Base-by-base conservation (phyloP, 441 rosid species). In the Flueggea neowawraea region DNA sequence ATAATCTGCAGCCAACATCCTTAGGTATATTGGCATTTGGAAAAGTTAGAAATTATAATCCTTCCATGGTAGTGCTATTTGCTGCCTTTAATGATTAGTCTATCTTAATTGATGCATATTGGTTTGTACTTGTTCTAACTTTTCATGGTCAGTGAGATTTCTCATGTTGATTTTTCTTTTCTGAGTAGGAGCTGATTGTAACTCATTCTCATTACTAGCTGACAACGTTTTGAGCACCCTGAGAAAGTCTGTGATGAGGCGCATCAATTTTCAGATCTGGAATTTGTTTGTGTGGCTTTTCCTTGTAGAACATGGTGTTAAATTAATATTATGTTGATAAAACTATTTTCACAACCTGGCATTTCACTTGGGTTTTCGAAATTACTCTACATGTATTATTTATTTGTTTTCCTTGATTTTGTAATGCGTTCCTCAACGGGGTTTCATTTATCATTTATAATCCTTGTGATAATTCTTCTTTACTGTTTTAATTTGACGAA, bases 221-320 rank as follows among this genome's bases (percentile, higher is more conserved):
- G 82, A 78, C 77, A 78, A 64, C 71, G 95, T 94, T 64, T 66
- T 94, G 63, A 66, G 12, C 62, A 85, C 79, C 58, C n/a, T n/a
- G n/a, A n/a, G n/a, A n/a, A n/a, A 80, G 69, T 87, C 96, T 53
- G 78, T 94, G 68, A 78, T 80, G 81, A 79, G 78, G 47, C 84
- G 90, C 31, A 66, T 85, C 66, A 80, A 75, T 70, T 85, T 79
- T 77, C 80, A 89, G 87, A 95, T 87, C 55, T 69, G 60, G 54
- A 62, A 15, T 60, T 41, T 22, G n/a, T 31, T 60, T 67, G 51
- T 31, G 31, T 45, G 48, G 45, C 12, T 43, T 43, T 43, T 11
- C 0, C 3, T 43, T 43, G 45, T 6, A 43, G 45, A 43, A 43
- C 32, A 12, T 45, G 39, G 10, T 1, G 1, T 12, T 5, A 33